phyloP scores from a whole-genome alignment of 2,329 filamentous ascomycete species.

The Claviceps monticola region DNA sequence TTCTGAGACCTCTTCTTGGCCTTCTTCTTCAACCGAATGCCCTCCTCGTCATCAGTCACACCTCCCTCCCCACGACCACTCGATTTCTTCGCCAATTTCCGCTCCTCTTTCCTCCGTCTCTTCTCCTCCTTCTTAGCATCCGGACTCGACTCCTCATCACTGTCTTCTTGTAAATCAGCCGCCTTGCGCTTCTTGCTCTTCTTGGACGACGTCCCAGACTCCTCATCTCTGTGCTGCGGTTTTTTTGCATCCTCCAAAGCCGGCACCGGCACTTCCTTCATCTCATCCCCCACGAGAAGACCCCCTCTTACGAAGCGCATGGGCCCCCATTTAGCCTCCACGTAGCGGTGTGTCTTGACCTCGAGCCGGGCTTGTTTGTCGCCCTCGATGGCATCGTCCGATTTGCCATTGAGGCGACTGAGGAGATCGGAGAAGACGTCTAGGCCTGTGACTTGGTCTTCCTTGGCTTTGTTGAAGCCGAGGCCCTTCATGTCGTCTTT shows the following conservation, averaged over 20 bases:
- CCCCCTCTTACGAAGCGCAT: constrained; percentile 87
- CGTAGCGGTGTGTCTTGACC: constrained; percentile 58
- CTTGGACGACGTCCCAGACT: constrained; percentile 18
- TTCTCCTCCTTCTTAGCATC: constrained; percentile 20
- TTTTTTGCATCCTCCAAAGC: constrained; percentile 6
- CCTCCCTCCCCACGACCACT: constrained; percentile 8
- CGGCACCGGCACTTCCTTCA: constrained; percentile 23
- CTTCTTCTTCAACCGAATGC: constrained; percentile 27
- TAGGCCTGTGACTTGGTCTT: constrained; percentile 70
- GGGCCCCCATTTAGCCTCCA: constrained; percentile 60
- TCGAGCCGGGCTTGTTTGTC: constrained; percentile 56
- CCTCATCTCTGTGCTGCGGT: constrained; percentile 9
- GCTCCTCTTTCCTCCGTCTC: constrained; percentile 23
- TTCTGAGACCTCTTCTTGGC: constrained; percentile 26
- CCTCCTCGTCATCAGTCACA: constrained; percentile 11
- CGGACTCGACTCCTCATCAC: constrained; percentile 2
- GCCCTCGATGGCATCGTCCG: constrained; percentile 54
- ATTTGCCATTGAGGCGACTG: constrained; percentile 79
- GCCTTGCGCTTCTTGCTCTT: constrained; percentile 37
- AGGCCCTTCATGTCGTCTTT: constrained; percentile 89
- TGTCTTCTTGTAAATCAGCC: constrained; percentile 21
- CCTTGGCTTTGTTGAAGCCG: constrained; percentile 63
- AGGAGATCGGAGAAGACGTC: constrained; percentile 77
- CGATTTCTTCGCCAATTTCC: constrained; percentile 17
- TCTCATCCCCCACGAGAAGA: constrained; percentile 45